These are phyloP conservation scores for Dianthus caryophyllus DNA, from an alignment of 148 eudicot species.

Conservation along the genomic window DNA sequence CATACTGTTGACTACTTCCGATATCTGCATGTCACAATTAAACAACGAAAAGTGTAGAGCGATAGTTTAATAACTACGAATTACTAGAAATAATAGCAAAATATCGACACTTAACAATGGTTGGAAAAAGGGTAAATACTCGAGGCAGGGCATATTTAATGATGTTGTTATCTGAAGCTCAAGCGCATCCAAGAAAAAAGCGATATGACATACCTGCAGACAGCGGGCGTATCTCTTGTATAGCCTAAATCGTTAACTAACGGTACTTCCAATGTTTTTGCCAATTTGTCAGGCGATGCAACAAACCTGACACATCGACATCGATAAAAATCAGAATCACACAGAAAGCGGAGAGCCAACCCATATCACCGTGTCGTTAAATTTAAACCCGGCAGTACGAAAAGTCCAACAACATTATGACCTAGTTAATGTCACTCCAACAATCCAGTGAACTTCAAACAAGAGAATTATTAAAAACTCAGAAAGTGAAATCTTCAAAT, in stretches of 20 bases:
- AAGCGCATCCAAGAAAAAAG: not conserved
- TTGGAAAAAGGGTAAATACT: not conserved
- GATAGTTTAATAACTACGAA: not conserved
- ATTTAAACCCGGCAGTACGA: no score
- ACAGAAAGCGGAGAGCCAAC: not conserved
- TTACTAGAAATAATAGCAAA: not conserved
- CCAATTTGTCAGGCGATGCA: slow-evolving; percentile 66
- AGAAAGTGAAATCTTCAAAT: not conserved
- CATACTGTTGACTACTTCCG: slow-evolving; percentile 97
- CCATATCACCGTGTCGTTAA: not conserved
- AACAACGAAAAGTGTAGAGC: not conserved
- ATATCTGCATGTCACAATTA: slow-evolving; percentile 52
- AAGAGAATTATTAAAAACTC: no score
- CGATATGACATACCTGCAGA: slow-evolving; percentile 69
- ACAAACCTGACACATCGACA: slow-evolving; percentile 47
- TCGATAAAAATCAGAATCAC: not conserved
- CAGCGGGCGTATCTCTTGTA: slow-evolving; percentile 92
- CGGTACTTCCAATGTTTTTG: slow-evolving; percentile 81
- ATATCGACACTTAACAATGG: not conserved
- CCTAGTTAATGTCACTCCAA: not conserved
- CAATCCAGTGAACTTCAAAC: not conserved
- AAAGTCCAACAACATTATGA: no score
- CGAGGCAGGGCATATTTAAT: no score
- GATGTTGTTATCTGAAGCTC: not conserved
- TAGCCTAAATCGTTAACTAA: slow-evolving; percentile 90